Base-by-base conservation (phyloP, 176 grass and related monocot genomes). In the Poa annua region DNA sequence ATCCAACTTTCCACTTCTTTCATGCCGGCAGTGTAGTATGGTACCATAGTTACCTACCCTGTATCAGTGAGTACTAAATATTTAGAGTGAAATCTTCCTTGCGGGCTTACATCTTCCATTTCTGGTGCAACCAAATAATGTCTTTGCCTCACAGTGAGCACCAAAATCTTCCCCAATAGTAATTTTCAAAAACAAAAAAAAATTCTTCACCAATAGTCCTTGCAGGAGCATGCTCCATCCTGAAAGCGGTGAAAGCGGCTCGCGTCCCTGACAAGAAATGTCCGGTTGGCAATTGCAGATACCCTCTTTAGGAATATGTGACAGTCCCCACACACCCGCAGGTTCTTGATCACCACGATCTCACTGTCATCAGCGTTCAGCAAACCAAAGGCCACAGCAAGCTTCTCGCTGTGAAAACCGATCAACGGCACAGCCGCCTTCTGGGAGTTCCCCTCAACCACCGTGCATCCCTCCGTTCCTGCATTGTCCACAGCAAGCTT, bases 301-400 rank as follows among this genome's bases (percentile, higher is more conserved):
- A 94, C 82, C 0, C 3, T 15, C 62, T 94, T 94, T 35, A 92
- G 78, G 75, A 90, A 94, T 11, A 17, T 52, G 82, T 94, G 92
- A 49, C 92, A 94, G 48, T 86, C 89, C 25, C 86, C 89, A 24
- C 89, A 94, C 6, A 94, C 82, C 87, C 92, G 88, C 42, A 94
- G 67, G 79, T 94, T 94, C 92, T 94, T 92, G 47, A 94, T 94
- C 33, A 94, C 89, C 63, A 94, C 89, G 66, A 94, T 88, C 62
- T 94, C 89, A 29, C 35, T 63, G 53, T 83, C 67, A 74, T 55
- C 70, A 3, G 85, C 83, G 76, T 92, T 94, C 75, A 94, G 55
- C 51, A 94, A 55, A 4, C 81, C 85, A 35, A 94, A 94, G 17
- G 92, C 89, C 77, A 88, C 82, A 0, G 92, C 92, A 15, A 94